A percentile compares a stretch with the other conserved stretches of the same genome.
phyloP scores from a whole-genome alignment of 345 rosid genomes.

The Salix viminalis region DNA sequence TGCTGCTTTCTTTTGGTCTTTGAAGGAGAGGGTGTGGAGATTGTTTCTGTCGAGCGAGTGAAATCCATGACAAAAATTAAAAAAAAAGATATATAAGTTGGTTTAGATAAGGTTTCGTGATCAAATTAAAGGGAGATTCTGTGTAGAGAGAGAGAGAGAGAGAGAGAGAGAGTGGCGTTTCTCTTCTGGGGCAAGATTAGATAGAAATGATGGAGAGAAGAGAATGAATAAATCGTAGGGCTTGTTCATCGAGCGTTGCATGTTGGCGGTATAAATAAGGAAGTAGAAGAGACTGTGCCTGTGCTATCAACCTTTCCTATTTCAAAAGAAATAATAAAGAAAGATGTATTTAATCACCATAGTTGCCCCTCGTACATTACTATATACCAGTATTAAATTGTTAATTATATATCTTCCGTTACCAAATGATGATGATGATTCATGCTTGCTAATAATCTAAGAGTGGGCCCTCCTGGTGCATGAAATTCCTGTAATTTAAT shows the following conservation, averaged over 20 bases:
- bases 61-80: slow-evolving; percentile 27
- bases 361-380: slow-evolving; percentile 5
- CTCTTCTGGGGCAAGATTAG: not conserved
- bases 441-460: slow-evolving; percentile 14
- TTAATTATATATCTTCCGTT: not conserved
- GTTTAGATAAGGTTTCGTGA: not conserved
- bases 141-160: not conserved
- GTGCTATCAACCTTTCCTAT: not conserved
- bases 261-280: slow-evolving; percentile 33
- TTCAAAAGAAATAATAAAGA: not conserved
- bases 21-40: slow-evolving; percentile 43
- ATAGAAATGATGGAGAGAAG: slow-evolving; percentile 3
- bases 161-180: not conserved
- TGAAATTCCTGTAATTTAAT: not conserved
- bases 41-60: slow-evolving; percentile 19
- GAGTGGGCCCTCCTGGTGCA: slow-evolving; percentile 17
- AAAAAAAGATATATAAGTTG: not conserved
- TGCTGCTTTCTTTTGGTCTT: slow-evolving; percentile 54
- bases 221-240: slow-evolving; percentile 11
- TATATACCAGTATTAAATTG: not conserved
- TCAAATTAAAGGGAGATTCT: not conserved
- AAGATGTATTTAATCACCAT: not conserved
- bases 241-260: slow-evolving; percentile 19
- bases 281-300: not conserved
- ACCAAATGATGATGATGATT: not conserved